Base-by-base conservation (phyloP, 768 basidiomycete genomes). In the Tylopilus sp. region DNA sequence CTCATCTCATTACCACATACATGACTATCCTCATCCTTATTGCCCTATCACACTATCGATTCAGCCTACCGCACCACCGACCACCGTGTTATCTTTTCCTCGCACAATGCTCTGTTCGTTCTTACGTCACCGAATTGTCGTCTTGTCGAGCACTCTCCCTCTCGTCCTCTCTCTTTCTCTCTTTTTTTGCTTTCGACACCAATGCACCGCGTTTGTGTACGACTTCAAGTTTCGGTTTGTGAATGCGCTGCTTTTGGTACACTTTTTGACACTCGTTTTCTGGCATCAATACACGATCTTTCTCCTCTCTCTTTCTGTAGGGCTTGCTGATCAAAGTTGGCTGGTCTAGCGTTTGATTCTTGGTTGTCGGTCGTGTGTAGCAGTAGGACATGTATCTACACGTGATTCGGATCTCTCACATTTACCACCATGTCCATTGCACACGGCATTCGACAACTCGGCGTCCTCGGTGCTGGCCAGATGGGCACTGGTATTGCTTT, bases 401-500 rank as follows among this genome's bases (percentile, higher is more conserved):
- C 36, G 36, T 36, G 36, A 36, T 18, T 36, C n/a, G n/a, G n/a
- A 18, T 8, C 25, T 13, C 39, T 40, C 36, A 4, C 10, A 33
- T 21, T 30, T 4, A 44, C 42, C n/a, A 44, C 42, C 53, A 64
- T 66, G 64, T 66, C 79, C 46, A 63, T 88, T 48, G 73, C 77
- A 18, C 90, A 91, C 60, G 88, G 86, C 42, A 83, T 94, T 56
- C 81, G 80, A 48, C 81, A 75, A 4, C 71, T 92, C 0, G 92
- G 88, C 21, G 82, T 94, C 55, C 76, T 95, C 31, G 88, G 89
- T 40, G 85, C 88, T 18, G 90, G 89, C 44, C 88, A 91, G 66
- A 91, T 90, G 88, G 95, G 95, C 56, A 82, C 89, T 0, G 95
- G 95, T 2, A 98, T 98, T 42, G 91, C 93, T 55, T 79, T 88